Base-by-base conservation (phyloP, 1,139 yeast genomes). In the Sugiyamaella grinbergsii region DNA sequence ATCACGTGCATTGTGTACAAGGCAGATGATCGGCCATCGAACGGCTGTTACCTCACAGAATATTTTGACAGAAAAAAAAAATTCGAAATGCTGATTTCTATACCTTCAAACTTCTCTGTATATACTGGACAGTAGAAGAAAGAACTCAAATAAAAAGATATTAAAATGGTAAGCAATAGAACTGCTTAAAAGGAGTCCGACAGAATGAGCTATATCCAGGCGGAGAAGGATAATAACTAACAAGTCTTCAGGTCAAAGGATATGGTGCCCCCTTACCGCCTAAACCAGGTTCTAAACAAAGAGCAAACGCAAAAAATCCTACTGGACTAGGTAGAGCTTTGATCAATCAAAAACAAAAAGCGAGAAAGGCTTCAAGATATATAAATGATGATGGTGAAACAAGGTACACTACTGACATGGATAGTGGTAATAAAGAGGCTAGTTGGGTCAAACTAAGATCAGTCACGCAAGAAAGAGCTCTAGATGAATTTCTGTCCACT, bases 401-500 rank as follows among this genome's bases (percentile, higher is more conserved):
- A 10, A 55, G 70, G 13, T 67, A 69, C 50, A 68, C 71, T 3
- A 68, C 72, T 2, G 73, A 70, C 19, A 54, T 55, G 31, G 62
- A 57, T 19, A 32, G 7, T 22, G 94, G 86, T 59, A 83, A 85
- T 60, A 86, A 80, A 59, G 95, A 87, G 64, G 94, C 90, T 11
- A 80, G 78, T 56, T 88, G 96, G 95, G 95, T 87, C 49, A 89
- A 90, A 62, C 73, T 93, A 62, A 79, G 94, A 66, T 89, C 97
- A 1, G 95, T 93, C 22, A 93, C 98, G 0, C 98, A 94, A 63
- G 98, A 94, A 68, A 82, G 87, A 60, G 85, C 97, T 0, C 73
- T 94, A 58, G 98, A 94, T 69, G 98, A 93, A 71, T 91, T 94
- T 69, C 78, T 94, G 64, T 85, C 82, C 64, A 91, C 98, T 8